A percentile compares a stretch with the other conserved stretches of the same genome.
These are phyloP conservation scores for Yamadazyma triangularis DNA, from an alignment of 1,139 yeast species.

Conservation along the genomic window DNA sequence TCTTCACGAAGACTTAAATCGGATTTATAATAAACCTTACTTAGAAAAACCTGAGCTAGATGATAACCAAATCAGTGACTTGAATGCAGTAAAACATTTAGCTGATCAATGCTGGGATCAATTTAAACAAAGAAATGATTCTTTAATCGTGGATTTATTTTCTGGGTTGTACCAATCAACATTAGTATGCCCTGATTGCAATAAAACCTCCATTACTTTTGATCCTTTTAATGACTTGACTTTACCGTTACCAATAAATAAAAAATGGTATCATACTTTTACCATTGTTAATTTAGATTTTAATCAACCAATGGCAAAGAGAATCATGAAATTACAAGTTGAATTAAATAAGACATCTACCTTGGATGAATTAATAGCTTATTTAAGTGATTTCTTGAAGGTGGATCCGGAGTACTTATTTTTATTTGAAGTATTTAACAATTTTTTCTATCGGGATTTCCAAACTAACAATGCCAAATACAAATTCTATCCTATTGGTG, in stretches of 20 bases:
- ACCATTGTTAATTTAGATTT: conserved; percentile 58
- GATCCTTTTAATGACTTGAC: conserved; percentile 94
- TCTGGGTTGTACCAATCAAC: conserved; percentile 91
- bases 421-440: conserved; percentile 68
- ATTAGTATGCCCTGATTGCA: conserved; percentile 80
- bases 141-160: conserved; percentile 79
- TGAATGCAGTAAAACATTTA: conserved; percentile 50
- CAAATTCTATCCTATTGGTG: conserved; percentile 63
- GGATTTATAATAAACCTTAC: conserved; percentile 77
- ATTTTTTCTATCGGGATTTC: conserved; percentile 66
- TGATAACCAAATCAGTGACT: conserved; percentile 55
- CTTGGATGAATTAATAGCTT: conserved; percentile 58
- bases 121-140: conserved; percentile 78
- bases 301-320: conserved; percentile 5
- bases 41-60: conserved; percentile 82
- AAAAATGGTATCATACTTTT: conserved; percentile 68
- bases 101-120: conserved; percentile 81
- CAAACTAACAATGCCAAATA: conserved; percentile 58
- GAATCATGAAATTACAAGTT: conserved; percentile 51
- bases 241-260: conserved; percentile 77
- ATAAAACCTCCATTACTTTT: conserved; percentile 79
- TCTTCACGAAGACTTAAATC: conserved; percentile 86
- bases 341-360: conserved; percentile 67
- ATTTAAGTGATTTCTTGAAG: conserved; percentile 50
- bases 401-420: conserved; percentile 44